Evolutionary conservation across 495 filamentous ascomycete species (phyloP), one percentile per base, ranked within the genome.

Genomic region (Astrothelium subdiscretum): DNA sequence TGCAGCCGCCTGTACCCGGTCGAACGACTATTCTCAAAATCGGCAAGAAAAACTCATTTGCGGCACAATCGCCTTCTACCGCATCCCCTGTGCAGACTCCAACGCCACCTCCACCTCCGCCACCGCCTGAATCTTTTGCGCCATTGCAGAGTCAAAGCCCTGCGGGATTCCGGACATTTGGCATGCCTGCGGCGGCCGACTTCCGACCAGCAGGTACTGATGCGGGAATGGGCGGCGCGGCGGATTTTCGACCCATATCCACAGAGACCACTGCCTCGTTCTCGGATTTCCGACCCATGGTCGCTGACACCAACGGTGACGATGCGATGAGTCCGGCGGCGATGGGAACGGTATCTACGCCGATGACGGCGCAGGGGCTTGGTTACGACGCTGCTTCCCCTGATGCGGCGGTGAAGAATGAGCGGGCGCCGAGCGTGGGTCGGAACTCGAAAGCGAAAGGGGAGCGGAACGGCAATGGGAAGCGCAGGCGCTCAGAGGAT

Each of bases 231-330:
- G 48, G 5, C 24, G 48, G 43, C 11, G n/a, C n/a, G 10, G 43
- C 43, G 43, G 43, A 48, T 48, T 48, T 48, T 1, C 1, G 43
- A 48, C 12, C 20, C n/a, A 15, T 20, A 12, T 11, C 22, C 8
- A 24, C 20, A 26, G 48, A 20, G 12, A 24, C 48, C 20, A 18
- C 11, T 5, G 54, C 59, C 59, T 3, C 27, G 26, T 0, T 65
- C 62, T 43, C 48, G 63, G 44, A 65, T 43, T 42, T 68, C n/a
- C n/a, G 57, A 8, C 27, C 48, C 5, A 54, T 54, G 43, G 54
- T 13, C 1, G 31, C 27, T 20, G n/a, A 29, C n/a, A 29, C 6
- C 20, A 20, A n/a, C 20, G 48, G 48, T 54, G 48, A 40, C 35
- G 35, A 18, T 1, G 54, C n/a, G 54, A 6, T 4, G 26, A 24